These are phyloP conservation scores for Bruguiera parviflora DNA, from an alignment of 345 rosid genomes.

Conservation along the genomic window DNA sequence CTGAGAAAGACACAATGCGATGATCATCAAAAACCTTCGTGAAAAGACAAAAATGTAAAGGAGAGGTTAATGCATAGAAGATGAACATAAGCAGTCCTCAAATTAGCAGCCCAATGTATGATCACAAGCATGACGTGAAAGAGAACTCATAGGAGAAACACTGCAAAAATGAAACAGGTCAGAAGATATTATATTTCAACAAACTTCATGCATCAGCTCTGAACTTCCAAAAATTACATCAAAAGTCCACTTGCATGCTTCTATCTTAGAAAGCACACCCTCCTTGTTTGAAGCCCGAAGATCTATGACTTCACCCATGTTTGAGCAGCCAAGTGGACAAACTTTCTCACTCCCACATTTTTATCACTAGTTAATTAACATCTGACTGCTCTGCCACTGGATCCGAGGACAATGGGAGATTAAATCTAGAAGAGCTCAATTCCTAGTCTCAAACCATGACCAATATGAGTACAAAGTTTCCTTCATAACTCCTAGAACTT, in stretches of 20 bases:
- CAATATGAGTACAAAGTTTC: too few relatives aligned
- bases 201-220: background rate
- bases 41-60: background rate
- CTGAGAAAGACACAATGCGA: constrained; percentile 36
- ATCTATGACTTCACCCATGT: background rate
- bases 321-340: too few relatives aligned
- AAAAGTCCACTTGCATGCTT: background rate
- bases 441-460: too few relatives aligned
- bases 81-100: background rate
- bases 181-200: background rate
- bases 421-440: too few relatives aligned
- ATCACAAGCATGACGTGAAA: background rate
- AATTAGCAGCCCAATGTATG: background rate
- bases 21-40: constrained; percentile 1
- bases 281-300: background rate
- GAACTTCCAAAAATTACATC: background rate
- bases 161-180: background rate
- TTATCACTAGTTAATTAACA: too few relatives aligned
- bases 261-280: background rate
- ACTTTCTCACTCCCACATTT: too few relatives aligned
- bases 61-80: background rate
- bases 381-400: too few relatives aligned
- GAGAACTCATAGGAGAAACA: background rate
- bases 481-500: too few relatives aligned
- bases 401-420: too few relatives aligned